These are phyloP conservation scores for Hypoxylon sp. DNA, from an alignment of 2,329 filamentous ascomycete species.

Conservation along the genomic window DNA sequence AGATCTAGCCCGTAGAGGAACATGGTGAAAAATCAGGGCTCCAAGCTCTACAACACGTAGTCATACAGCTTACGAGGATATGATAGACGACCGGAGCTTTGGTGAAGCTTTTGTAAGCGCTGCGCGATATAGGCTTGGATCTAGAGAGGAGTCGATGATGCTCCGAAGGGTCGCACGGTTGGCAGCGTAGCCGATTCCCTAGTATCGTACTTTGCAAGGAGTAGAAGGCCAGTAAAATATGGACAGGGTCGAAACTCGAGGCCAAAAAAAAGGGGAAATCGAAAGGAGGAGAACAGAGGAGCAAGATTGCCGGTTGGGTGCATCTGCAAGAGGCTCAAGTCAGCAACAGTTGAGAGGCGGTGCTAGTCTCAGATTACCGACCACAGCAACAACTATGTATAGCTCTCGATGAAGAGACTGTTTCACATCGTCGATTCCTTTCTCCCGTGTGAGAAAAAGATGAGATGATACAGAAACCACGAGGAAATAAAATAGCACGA, in stretches of 20 bases:
- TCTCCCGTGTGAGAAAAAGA: background rate
- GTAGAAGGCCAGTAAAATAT: conserved; percentile 5
- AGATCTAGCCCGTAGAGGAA: background rate
- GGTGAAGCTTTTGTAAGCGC: background rate
- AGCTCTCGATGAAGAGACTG: conserved; percentile 10
- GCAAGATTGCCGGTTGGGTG: background rate
- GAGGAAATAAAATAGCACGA: conserved; percentile 18
- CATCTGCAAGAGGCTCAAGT: conserved; percentile 31
- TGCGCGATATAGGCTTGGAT: conserved; percentile 28
- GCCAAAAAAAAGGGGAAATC: conserved; percentile 2
- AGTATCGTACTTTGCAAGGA: conserved; percentile 10
- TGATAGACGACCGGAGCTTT: background rate
- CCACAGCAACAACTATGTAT: conserved; percentile 28
- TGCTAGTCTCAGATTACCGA: conserved; percentile 36
- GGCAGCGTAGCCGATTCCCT: conserved; percentile 5
- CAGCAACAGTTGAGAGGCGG: conserved; percentile 30
- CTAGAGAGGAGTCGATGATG: conserved; percentile 17
- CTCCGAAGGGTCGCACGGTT: conserved; percentile 25
- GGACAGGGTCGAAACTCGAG: background rate
- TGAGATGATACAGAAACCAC: background rate
- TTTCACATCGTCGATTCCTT: conserved; percentile 4
- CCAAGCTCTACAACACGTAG: background rate
- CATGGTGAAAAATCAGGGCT: background rate
- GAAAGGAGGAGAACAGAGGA: conserved; percentile 5
- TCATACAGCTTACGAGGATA: background rate